Conservation (phyloP, 2,329 filamentous ascomycete genomes). For the Aaosphaeria pasadenensis region DNA sequence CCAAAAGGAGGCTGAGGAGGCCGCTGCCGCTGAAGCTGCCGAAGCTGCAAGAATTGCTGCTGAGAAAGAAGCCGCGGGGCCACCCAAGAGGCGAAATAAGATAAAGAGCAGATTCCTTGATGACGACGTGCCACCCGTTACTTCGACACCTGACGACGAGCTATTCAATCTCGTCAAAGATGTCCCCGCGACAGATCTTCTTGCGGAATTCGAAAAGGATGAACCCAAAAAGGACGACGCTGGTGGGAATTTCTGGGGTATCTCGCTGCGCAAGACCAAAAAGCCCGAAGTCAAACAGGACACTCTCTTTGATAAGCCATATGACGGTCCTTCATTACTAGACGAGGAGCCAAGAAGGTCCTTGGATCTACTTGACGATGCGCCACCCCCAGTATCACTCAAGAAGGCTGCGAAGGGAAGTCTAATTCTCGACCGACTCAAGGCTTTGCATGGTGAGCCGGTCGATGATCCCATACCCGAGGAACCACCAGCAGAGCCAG, state of each 20-base stretch:
- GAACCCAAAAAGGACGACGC: slow-evolving; percentile 24
- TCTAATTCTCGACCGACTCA: slow-evolving; percentile 55
- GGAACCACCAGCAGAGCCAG: slow-evolving; percentile 25
- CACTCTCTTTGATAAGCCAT: slow-evolving; percentile 18
- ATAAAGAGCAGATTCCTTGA: slow-evolving; percentile 29
- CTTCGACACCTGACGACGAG: slow-evolving; percentile 24
- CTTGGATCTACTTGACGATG: slow-evolving; percentile 37
- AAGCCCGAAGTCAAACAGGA: slow-evolving; percentile 19
- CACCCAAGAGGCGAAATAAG: slow-evolving; percentile 34
- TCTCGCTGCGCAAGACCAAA: slow-evolving; percentile 44
- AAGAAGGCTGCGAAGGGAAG: slow-evolving; percentile 21
- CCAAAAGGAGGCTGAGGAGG: slow-evolving; percentile 15
- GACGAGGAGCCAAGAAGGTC: slow-evolving; percentile 40
- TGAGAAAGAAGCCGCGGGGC: slow-evolving; percentile 17
- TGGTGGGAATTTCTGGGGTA: slow-evolving; percentile 44
- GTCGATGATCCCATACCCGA: slow-evolving; percentile 18
- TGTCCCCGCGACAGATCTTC: slow-evolving; percentile 27
- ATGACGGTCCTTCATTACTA: slow-evolving; percentile 39
- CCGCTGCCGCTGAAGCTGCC: slow-evolving; percentile 14
- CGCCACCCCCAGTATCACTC: slow-evolving; percentile 14
- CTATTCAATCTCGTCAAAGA: slow-evolving; percentile 33
- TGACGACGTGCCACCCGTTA: slow-evolving; percentile 4
- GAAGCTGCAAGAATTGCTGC: slow-evolving; percentile 13
- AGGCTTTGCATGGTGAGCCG: slow-evolving; percentile 13
- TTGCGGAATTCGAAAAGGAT: slow-evolving; percentile 37